These are phyloP conservation scores for Penicillium sp. DNA, from an alignment of 2,329 filamentous ascomycete species.

Conservation along the genomic window DNA sequence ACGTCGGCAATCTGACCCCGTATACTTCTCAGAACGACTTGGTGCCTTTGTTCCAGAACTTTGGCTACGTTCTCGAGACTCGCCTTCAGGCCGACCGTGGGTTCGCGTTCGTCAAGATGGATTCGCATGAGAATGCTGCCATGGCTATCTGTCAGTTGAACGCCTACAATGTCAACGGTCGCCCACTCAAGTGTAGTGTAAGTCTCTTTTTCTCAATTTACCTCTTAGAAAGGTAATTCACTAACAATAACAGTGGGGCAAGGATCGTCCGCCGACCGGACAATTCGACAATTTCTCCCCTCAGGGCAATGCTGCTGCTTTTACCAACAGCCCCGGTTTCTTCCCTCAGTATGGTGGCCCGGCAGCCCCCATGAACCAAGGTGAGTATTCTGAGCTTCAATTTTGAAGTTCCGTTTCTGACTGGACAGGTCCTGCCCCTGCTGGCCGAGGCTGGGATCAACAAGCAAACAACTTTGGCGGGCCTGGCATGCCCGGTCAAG, in stretches of 20 bases:
- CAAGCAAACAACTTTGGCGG: slow-evolving; percentile 51
- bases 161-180: slow-evolving; percentile 95
- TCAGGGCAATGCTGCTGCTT: slow-evolving; percentile 65
- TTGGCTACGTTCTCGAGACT: slow-evolving; percentile 94
- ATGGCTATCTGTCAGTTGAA: slow-evolving; percentile 98
- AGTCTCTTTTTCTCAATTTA: slow-evolving; percentile 44
- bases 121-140: slow-evolving; percentile 93
- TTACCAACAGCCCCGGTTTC: slow-evolving; percentile 73
- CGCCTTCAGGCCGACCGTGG: slow-evolving; percentile 97
- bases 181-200: slow-evolving; percentile 97
- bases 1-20: slow-evolving; percentile 94
- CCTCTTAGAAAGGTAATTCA: slow-evolving; percentile 20
- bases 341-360: slow-evolving; percentile 92
- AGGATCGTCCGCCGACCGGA: slow-evolving; percentile 88
- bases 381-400: slow-evolving; percentile 30
- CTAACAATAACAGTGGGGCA: slow-evolving; percentile 73
- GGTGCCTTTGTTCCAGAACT: slow-evolving; percentile 98
- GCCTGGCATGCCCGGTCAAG: slow-evolving; percentile 45
- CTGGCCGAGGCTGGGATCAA: slow-evolving; percentile 57
- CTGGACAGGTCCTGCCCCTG: slow-evolving; percentile 52
- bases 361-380: slow-evolving; percentile 60
- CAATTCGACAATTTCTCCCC: slow-evolving; percentile 81
- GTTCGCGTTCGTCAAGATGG: slow-evolving; percentile 99
- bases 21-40: slow-evolving; percentile 97
- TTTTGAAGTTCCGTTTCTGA: neutral